Percentiles rank a stretch among this genome's conserved stretches.
Evolutionary conservation across 768 basidiomycete genomes (phyloP).

Genomic region (Austroboletus festivus): DNA sequence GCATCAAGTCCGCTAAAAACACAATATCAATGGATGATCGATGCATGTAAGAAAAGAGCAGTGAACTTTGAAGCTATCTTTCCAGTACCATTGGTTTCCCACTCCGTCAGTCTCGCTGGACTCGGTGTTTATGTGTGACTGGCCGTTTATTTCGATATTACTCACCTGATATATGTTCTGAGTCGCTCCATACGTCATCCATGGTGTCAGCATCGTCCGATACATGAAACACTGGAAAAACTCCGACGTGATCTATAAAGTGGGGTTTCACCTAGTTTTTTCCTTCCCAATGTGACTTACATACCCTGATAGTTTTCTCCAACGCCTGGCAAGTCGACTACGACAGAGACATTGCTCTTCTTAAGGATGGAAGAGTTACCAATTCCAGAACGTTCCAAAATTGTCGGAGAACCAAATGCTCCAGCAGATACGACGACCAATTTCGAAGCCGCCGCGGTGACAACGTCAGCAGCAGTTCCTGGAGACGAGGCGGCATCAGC

Average conservation of each 20-base stretch:
- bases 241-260: slow-evolving; percentile 36
- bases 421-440: slow-evolving; percentile 52
- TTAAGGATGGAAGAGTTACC: slow-evolving; percentile 46
- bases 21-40: too few species aligned
- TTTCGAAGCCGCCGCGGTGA: slow-evolving; percentile 26
- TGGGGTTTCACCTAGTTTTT: too few species aligned
- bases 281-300: too few species aligned
- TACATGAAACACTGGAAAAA: slow-evolving; percentile 2
- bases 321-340: slow-evolving; percentile 62
- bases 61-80: slow-evolving; percentile 53
- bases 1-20: slow-evolving; percentile 17
- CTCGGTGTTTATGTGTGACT: neutral
- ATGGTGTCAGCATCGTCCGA: too few species aligned
- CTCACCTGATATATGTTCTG: slow-evolving; percentile 34
- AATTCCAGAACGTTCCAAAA: slow-evolving; percentile 67
- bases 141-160: slow-evolving; percentile 24
- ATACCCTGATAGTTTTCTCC: slow-evolving; percentile 63
- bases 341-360: slow-evolving; percentile 24
- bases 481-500: slow-evolving; percentile 26
- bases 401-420: slow-evolving; percentile 53
- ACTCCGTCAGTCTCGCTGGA: slow-evolving; percentile 31
- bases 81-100: slow-evolving; percentile 38
- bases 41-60: neutral
- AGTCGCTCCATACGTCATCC: neutral
- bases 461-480: slow-evolving; percentile 2